Evolutionary conservation across 2,329 filamentous ascomycete species (phyloP).

Genomic region (Epichloe sylvatica): DNA sequence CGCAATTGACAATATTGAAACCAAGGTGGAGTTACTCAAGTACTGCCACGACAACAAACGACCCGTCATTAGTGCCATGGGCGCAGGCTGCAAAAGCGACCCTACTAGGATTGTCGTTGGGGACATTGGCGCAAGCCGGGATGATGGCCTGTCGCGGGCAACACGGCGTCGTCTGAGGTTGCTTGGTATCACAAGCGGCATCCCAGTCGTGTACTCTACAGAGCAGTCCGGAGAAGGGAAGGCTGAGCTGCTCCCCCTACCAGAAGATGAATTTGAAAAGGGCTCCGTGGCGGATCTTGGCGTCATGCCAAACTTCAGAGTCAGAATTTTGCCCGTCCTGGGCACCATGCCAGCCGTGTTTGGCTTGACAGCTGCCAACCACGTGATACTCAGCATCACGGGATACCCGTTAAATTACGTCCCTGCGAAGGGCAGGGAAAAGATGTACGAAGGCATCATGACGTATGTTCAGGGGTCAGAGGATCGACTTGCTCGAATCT

Average conservation of each 20-base stretch:
- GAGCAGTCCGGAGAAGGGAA: constrained; percentile 86
- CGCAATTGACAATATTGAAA: constrained; percentile 96
- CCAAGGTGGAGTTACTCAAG: constrained; percentile 78
- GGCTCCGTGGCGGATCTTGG: constrained; percentile 76
- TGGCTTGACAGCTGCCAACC: constrained; percentile 80
- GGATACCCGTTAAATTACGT: constrained; percentile 81
- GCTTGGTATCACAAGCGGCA: constrained; percentile 66
- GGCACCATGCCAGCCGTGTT: constrained; percentile 98
- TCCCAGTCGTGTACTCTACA: constrained; percentile 83
- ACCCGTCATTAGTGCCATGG: constrained; percentile 87
- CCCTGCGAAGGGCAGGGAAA: constrained; percentile 68
- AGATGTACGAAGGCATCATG: constrained; percentile 80
- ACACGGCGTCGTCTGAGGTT: constrained; percentile 69
- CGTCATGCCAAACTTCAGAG: constrained; percentile 81
- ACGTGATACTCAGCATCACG: constrained; percentile 69
- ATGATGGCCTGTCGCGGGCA: constrained; percentile 75
- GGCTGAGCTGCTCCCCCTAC: constrained; percentile 77
- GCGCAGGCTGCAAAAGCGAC: constrained; percentile 84
- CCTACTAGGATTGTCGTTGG: constrained; percentile 76
- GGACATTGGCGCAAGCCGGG: constrained; percentile 76
- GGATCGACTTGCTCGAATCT: constrained; percentile 51
- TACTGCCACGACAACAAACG: constrained; percentile 71
- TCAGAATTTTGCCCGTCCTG: constrained; percentile 85
- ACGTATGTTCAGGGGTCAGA: constrained; percentile 63
- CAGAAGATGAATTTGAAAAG: constrained; percentile 77